Base-by-base conservation (phyloP, 495 filamentous ascomycete species). In the Penicillium tannophilum region DNA sequence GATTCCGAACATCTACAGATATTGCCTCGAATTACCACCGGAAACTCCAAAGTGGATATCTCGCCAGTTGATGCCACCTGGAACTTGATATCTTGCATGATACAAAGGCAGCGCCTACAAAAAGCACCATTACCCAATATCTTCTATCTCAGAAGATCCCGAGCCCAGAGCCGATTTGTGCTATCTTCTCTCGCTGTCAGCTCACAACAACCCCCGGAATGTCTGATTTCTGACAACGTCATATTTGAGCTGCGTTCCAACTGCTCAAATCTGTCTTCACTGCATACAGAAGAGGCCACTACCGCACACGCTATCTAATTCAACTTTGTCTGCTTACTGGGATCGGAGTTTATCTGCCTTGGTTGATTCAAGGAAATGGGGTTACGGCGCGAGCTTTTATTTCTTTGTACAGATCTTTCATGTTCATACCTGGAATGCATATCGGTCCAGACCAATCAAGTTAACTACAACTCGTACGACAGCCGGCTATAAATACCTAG, bases 351-450 rank as follows among this genome's bases (percentile, higher is more conserved):
- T 33, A 16, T 24, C 41, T 57, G 28, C 55, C 3, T 54, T 42
- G 52, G 2, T 42, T 47, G 11, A 42, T 30, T 16, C 9, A 4
- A 26, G 36, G 24, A 41, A 55, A 44, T 19, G 60, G 54, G 31
- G 43, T 50, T 61, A 36, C 19, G 60, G 54, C 52, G 58, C 28
- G n/a, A 33, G 26, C 46, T 28, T 26, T 28, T 49, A 36, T 35
- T 59, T 54, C 43, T 51, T 44, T 65, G 58, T 26, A 59, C 48
- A 52, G 45, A 54, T 48, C 39, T 24, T 35, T 45, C 43, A 43
- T 62, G 54, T 62, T 48, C n/a, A 55, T 56, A 49, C 52, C 51
- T 55, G 49, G 24, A 46, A 55, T 59, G 39, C 52, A 63, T 56
- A 59, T 52, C 35, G 16, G 41, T 43, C 33, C 16, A 43, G 5